phyloP scores from a whole-genome alignment of 1,284 basidiomycete species.

The Austroboletus novae-zelandiae region DNA sequence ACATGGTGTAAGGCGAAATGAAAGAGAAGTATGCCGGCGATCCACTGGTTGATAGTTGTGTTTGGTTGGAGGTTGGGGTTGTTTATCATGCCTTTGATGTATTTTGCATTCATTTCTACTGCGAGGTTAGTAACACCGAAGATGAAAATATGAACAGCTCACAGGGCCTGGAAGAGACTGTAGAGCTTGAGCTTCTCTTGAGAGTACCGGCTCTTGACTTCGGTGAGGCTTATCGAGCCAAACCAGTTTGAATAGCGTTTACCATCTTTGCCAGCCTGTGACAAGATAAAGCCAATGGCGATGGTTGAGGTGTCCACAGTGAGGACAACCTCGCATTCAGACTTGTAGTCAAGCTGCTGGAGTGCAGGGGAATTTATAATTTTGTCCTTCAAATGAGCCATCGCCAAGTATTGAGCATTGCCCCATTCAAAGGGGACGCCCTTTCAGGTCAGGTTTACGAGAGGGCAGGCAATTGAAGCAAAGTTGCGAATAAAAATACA shows the following conservation, averaged over 20 bases:
- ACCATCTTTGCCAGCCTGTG: not conserved
- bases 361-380: not conserved
- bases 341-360: not conserved
- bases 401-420: not conserved
- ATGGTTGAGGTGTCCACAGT: not conserved
- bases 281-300: not conserved
- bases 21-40: slow-evolving; percentile 36
- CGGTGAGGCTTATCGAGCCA: not conserved
- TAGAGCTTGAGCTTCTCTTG: not conserved
- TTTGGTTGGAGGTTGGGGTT: slow-evolving; percentile 21
- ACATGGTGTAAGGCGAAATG: slow-evolving; percentile 21
- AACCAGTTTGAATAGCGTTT: not conserved
- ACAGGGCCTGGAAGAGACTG: not conserved
- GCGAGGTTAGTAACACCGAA: not conserved
- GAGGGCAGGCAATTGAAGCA: not conserved
- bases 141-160: not conserved
- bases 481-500: not conserved
- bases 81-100: slow-evolving; percentile 12
- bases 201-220: not conserved
- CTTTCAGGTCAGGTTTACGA: not conserved
- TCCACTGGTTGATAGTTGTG: slow-evolving; percentile 41
- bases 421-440: not conserved
- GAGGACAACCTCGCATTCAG: not conserved
- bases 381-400: not conserved
- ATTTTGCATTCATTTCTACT: slow-evolving; percentile 5